phyloP scores from a whole-genome alignment of 1,284 basidiomycete species.

The Microbotryum intermedium region DNA sequence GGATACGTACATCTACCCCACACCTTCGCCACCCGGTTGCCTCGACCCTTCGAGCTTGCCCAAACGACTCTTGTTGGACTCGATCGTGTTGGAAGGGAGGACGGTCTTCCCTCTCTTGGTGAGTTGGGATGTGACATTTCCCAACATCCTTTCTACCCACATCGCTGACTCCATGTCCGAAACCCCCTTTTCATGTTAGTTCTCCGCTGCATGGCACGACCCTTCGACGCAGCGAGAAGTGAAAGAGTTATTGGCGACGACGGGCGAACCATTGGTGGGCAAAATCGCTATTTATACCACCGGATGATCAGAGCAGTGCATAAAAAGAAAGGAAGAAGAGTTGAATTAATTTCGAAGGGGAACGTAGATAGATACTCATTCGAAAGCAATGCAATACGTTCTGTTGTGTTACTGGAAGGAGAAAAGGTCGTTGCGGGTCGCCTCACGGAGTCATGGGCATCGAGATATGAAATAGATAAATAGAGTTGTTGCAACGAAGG shows the following conservation, averaged over 20 bases:
- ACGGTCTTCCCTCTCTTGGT: conserved; percentile 28
- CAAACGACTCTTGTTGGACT: conserved; percentile 16
- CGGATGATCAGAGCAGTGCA: neutral
- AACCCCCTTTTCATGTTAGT: conserved; percentile 5
- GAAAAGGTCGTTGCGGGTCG: too few species aligned
- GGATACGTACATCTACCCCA: conserved; percentile 25
- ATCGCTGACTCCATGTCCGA: neutral
- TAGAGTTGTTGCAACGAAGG: too few species aligned
- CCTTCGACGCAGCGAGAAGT: conserved; percentile 14
- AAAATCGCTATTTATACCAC: conserved; percentile 16
- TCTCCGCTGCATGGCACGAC: conserved; percentile 27
- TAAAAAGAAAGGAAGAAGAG: neutral
- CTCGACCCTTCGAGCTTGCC: conserved; percentile 33
- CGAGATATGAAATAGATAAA: too few species aligned
- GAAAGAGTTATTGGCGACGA: conserved; percentile 29
- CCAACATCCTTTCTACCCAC: neutral
- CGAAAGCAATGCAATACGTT: neutral
- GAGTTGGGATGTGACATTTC: neutral
- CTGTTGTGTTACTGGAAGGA: neutral
- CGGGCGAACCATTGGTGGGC: conserved; percentile 22
- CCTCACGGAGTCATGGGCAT: too few species aligned
- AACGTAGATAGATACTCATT: neutral
- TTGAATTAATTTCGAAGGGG: too few species aligned
- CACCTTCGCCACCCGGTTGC: conserved; percentile 37
- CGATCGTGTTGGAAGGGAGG: conserved; percentile 26